Evolutionary conservation across 192 early-diverging fungal species (phyloP), one percentile per base, ranked within the genome.

Genomic region (Coemansia sp.): DNA sequence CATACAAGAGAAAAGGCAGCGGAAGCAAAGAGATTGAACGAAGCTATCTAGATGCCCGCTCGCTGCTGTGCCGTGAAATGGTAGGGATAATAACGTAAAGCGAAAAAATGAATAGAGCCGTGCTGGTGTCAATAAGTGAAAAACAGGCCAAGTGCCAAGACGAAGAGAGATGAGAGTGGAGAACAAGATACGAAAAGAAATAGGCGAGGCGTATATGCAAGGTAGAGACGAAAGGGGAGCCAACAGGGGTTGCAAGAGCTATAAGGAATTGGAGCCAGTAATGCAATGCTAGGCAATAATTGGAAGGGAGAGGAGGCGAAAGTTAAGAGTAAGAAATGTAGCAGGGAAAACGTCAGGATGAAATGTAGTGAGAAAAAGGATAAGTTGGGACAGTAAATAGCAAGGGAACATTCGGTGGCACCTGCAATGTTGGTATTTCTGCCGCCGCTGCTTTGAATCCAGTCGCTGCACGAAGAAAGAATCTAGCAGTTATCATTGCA

Each of bases 341-440:
- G 19, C 48, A n/a, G 32, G 38, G 23, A 39, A 57, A 58, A 29
- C 41, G 57, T 58, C 57, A 41, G 41, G 57, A 58, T 58, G 57
- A 58, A 58, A 38, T 58, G 57, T 41, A 41, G 37, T 58, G 57
- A 58, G 57, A 58, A 54, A 39, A 58, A 26, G 43, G 50, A 50
- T 37, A 58, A 61, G 59, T 27, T 50, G 27, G 20, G 48, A 50
- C 59, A 61, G 59, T 61, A 61, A 61, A 61, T 50, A 50, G 47
- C 59, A 32, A 32, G 47, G 37, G 22, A 39, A 29, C 41, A 38
- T 9, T 22, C 3, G 59, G 27, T 50, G 43, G 26, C 47, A 50
- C 24, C 48, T 48, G 24, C 45, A 50, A 50, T 32, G 19, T 50
- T 18, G 19, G 26, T 54, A 54, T 54, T 29, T 54, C 53, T 54